phyloP scores from a whole-genome alignment of 2,329 filamentous ascomycete genomes.

The Pyrenophora graminea region DNA sequence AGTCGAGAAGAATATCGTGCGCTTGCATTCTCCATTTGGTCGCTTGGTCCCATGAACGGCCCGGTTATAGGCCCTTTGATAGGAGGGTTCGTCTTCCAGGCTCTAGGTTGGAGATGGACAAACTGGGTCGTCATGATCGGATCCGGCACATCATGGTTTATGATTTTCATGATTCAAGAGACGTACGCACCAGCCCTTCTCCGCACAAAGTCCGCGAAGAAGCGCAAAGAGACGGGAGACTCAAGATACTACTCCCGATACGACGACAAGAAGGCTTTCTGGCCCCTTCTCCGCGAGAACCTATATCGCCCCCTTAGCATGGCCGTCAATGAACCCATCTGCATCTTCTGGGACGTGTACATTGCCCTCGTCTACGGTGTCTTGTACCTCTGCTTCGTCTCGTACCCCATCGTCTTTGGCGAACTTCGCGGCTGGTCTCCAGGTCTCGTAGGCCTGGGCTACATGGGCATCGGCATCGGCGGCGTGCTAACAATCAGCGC shows the following conservation, averaged over 20 bases:
- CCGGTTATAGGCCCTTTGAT: slow-evolving; percentile 66
- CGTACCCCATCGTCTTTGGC: slow-evolving; percentile 83
- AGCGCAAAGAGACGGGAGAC: slow-evolving; percentile 76
- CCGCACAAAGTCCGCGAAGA: slow-evolving; percentile 68
- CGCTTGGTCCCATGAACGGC: slow-evolving; percentile 82
- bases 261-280: slow-evolving; percentile 70
- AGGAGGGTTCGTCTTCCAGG: slow-evolving; percentile 78
- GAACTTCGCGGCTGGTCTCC: slow-evolving; percentile 76
- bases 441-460: slow-evolving; percentile 75
- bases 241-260: slow-evolving; percentile 78
- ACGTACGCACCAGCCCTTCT: slow-evolving; percentile 77
- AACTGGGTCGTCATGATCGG: slow-evolving; percentile 72
- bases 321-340: slow-evolving; percentile 81
- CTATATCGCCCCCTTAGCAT: slow-evolving; percentile 78
- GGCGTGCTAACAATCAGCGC: slow-evolving; percentile 55
- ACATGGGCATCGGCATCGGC: slow-evolving; percentile 71
- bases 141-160: slow-evolving; percentile 62
- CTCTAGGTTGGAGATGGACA: slow-evolving; percentile 85
- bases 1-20: slow-evolving; percentile 79
- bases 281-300: slow-evolving; percentile 72
- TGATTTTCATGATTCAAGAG: slow-evolving; percentile 70
- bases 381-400: slow-evolving; percentile 87
- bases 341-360: slow-evolving; percentile 75
- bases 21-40: slow-evolving; percentile 82
- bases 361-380: slow-evolving; percentile 82